A percentile compares a stretch with the other conserved stretches of the same genome.
phyloP scores from a whole-genome alignment of 169 alveolate species.

The Plasmodium inui region DNA sequence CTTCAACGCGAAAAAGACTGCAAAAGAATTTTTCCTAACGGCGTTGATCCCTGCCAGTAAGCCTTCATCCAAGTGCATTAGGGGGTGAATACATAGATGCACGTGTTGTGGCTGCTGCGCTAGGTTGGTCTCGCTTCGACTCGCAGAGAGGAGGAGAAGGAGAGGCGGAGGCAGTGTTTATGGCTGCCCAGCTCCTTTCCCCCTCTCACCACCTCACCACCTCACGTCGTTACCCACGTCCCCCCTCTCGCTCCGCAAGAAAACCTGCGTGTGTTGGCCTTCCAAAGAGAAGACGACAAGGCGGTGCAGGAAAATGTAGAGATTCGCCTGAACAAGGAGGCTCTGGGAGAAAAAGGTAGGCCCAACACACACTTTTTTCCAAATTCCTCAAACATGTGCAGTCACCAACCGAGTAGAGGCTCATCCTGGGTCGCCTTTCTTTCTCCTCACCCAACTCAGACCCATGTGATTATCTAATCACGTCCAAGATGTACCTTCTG shows the following conservation, averaged over 20 bases:
- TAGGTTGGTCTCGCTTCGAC: neutral
- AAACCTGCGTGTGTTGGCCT: conserved; percentile 24
- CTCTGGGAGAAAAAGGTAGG: conserved; percentile 8
- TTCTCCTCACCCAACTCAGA: neutral
- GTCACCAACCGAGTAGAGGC: neutral
- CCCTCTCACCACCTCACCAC: neutral
- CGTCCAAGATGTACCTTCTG: conserved; percentile 48
- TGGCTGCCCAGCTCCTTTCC: neutral
- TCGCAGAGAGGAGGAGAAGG: neutral
- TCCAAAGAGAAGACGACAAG: conserved; percentile 26
- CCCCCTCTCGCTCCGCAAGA: neutral
- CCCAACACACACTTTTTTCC: neutral
- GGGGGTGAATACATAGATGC: neutral
- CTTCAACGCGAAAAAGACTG: conserved; percentile 7
- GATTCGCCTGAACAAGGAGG: conserved; percentile 13
- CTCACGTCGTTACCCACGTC: neutral
- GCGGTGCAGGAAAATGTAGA: conserved; percentile 23
- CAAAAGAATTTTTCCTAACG: conserved; percentile 43
- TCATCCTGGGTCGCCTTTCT: neutral
- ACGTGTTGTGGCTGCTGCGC: neutral
- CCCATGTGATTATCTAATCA: conserved; percentile 40
- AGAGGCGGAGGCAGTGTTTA: neutral
- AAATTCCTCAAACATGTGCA: neutral
- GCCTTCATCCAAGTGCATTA: neutral
- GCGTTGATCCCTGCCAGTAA: conserved; percentile 58